These are phyloP conservation scores for Rhododendron simsii DNA, from an alignment of 148 eudicot species.

Conservation along the genomic window DNA sequence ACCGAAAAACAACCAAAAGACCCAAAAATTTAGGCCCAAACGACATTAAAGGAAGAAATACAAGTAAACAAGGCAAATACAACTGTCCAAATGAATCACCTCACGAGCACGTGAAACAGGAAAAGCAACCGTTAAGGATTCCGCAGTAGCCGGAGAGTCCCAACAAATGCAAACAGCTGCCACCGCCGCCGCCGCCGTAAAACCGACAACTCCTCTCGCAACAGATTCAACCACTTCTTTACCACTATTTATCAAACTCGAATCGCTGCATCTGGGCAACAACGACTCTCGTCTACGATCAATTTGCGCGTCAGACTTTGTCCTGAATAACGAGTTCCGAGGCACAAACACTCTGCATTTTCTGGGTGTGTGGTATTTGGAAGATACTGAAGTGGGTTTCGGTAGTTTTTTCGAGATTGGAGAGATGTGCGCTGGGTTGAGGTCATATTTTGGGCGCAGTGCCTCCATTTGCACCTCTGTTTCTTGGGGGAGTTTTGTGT, in stretches of 20 bases:
- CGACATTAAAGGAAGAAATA: background rate
- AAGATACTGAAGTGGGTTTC: slow-evolving; percentile 22
- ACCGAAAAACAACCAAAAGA: no score
- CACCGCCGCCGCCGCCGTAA: slow-evolving; percentile 50
- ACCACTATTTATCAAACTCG: slow-evolving; percentile 12
- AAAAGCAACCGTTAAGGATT: slow-evolving; percentile 85
- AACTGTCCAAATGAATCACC: slow-evolving; percentile 31
- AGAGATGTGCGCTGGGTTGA: slow-evolving; percentile 22
- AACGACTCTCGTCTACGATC: background rate
- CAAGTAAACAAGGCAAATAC: background rate
- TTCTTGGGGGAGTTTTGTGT: background rate
- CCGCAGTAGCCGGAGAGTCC: slow-evolving; percentile 62
- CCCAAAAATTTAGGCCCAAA: background rate
- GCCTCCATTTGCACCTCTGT: slow-evolving; percentile 21
- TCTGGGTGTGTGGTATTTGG: slow-evolving; percentile 7
- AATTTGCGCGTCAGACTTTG: background rate
- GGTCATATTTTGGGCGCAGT: slow-evolving; percentile 33
- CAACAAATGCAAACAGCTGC: slow-evolving; percentile 40
- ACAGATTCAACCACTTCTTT: slow-evolving; percentile 18
- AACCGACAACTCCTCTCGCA: slow-evolving; percentile 43
- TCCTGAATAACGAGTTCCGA: slow-evolving; percentile 10
- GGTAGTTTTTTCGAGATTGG: slow-evolving; percentile 24
- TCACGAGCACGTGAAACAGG: slow-evolving; percentile 83
- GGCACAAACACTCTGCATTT: slow-evolving; percentile 7
- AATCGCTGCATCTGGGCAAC: slow-evolving; percentile 1